Evolutionary conservation across 306 rosid genomes (phyloP).

Genomic region (Lathyrus aphaca): DNA sequence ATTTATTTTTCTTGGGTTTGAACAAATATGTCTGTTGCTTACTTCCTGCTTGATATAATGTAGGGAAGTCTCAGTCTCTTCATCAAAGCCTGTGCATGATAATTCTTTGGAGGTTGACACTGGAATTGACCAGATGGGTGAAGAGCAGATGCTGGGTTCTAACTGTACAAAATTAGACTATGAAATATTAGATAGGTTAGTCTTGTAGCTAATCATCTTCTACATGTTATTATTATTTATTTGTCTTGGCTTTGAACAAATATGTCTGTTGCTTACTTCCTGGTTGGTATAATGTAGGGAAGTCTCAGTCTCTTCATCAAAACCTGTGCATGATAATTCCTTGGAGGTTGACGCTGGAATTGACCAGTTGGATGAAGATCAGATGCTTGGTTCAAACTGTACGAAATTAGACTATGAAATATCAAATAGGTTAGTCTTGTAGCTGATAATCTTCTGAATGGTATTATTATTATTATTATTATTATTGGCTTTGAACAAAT

Average conservation of each 20-base stretch:
- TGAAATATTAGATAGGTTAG: constrained; percentile 62
- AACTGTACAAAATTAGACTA: constrained; percentile 30
- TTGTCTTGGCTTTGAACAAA: constrained; percentile 8
- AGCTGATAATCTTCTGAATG: neutral
- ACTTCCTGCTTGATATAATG: too few relatives aligned
- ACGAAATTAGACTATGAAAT: constrained; percentile 39
- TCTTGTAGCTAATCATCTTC: constrained; percentile 21
- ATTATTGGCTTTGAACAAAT: too few relatives aligned
- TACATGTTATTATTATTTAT: neutral
- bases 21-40: too few relatives aligned
- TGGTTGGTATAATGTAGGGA: constrained; percentile 54
- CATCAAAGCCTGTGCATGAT: too few relatives aligned
- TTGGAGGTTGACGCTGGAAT: constrained; percentile 53
- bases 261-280: constrained; percentile 6
- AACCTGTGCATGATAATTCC: constrained; percentile 46
- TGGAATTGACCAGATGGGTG: constrained; percentile 29
- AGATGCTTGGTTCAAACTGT: constrained; percentile 14
- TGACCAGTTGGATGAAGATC: constrained; percentile 37
- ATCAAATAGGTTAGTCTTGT: constrained; percentile 59
- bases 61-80: too few relatives aligned
- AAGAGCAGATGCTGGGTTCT: constrained; percentile 33
- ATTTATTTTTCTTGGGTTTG: too few relatives aligned
- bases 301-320: constrained; percentile 50
- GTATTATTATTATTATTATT: neutral
- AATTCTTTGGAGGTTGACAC: constrained; percentile 47